A percentile compares a stretch with the other conserved stretches of the same genome.
phyloP scores from a whole-genome alignment of 768 basidiomycete species.

The Lactifluus pinguis region DNA sequence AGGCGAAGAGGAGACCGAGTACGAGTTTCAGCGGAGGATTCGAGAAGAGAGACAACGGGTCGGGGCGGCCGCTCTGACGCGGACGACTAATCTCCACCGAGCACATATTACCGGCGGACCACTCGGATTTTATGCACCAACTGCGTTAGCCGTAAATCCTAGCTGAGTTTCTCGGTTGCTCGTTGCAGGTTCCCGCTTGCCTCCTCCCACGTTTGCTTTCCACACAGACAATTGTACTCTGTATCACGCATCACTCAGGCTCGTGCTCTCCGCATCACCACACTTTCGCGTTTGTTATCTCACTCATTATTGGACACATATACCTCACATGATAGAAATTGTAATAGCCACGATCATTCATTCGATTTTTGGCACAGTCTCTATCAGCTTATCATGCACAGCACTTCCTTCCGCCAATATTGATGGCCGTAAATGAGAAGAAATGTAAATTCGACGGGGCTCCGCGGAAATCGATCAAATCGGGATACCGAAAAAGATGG shows the following conservation, averaged over 20 bases:
- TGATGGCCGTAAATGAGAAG: neutral
- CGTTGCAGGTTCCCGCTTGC: neutral
- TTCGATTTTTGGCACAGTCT: neutral
- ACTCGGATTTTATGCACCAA: neutral
- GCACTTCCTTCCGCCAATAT: neutral
- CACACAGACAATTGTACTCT: conserved; percentile 6
- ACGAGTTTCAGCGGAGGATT: conserved; percentile 21
- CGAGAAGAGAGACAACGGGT: neutral
- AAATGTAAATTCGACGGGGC: neutral
- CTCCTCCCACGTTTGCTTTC: neutral
- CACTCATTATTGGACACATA: neutral
- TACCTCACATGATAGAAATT: neutral
- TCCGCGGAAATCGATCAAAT: neutral
- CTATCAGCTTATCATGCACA: neutral
- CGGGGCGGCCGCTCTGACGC: neutral
- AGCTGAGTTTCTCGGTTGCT: neutral
- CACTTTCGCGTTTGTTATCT: neutral
- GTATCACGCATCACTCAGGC: conserved; percentile 11
- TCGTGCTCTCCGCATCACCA: neutral
- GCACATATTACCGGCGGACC: neutral
- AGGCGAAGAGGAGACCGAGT: conserved; percentile 59
- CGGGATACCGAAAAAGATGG: neutral
- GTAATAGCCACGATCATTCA: neutral
- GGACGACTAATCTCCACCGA: neutral
- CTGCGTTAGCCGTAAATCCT: neutral